Percentiles rank a stretch among this genome's conserved stretches.
phyloP scores from a whole-genome alignment of 2,329 filamentous ascomycete species.

The Colletotrichum sp. region DNA sequence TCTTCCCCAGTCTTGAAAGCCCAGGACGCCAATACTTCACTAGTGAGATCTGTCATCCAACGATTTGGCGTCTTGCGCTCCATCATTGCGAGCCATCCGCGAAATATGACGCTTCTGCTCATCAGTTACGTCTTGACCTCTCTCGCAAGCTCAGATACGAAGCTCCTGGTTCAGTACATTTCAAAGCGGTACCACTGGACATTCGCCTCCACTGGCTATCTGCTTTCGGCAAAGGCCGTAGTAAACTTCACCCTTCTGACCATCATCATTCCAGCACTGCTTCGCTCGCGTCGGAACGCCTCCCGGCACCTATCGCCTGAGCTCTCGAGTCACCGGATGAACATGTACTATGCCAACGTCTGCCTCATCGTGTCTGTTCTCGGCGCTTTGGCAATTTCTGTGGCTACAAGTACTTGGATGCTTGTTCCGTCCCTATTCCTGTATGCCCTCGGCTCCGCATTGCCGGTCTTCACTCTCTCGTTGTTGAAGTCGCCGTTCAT shows the following conservation, averaged over 20 bases:
- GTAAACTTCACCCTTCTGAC: slow-evolving; percentile 52
- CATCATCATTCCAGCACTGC: slow-evolving; percentile 42
- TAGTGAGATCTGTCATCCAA: slow-evolving; percentile 16
- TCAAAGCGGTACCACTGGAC: slow-evolving; percentile 53
- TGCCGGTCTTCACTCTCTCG: slow-evolving; percentile 55
- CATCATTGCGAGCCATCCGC: slow-evolving; percentile 40
- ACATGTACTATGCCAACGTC: slow-evolving; percentile 37
- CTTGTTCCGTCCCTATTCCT: slow-evolving; percentile 48
- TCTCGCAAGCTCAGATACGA: slow-evolving; percentile 56
- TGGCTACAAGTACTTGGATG: slow-evolving; percentile 41
- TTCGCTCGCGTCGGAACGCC: slow-evolving; percentile 26
- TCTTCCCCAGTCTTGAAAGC: slow-evolving; percentile 44
- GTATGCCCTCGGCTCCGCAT: slow-evolving; percentile 53
- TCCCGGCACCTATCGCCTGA: slow-evolving; percentile 20
- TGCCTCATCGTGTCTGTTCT: slow-evolving; percentile 38
- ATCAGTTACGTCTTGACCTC: slow-evolving; percentile 52
- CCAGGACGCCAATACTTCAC: slow-evolving; percentile 25
- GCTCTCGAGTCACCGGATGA: slow-evolving; percentile 31
- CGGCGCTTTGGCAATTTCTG: slow-evolving; percentile 48
- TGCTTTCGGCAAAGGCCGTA: slow-evolving; percentile 52
- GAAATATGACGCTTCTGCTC: slow-evolving; percentile 48
- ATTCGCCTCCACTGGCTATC: slow-evolving; percentile 51
- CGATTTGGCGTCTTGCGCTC: slow-evolving; percentile 31
- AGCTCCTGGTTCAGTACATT: slow-evolving; percentile 55
- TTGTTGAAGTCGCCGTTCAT: slow-evolving; percentile 50